These are phyloP conservation scores for Trifolium fragiferum DNA, from an alignment of 306 rosid genomes.

Conservation along the genomic window DNA sequence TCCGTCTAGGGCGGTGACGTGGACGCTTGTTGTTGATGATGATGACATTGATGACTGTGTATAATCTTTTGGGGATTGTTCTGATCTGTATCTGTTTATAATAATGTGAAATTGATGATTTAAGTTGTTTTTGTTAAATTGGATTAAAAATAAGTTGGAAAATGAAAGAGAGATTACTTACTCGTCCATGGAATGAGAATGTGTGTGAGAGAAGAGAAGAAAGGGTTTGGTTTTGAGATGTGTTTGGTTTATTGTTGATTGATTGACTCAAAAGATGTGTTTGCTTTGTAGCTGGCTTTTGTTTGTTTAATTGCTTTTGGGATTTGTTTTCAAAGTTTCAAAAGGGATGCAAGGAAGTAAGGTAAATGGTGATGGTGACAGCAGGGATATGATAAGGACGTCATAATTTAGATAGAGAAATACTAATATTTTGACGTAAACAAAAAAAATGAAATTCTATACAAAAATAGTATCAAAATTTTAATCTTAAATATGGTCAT, in stretches of 20 bases:
- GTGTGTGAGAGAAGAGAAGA: too few relatives aligned
- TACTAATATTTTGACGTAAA: too few relatives aligned
- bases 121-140: neutral
- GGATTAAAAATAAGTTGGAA: neutral
- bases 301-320: constrained; percentile 7
- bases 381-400: neutral
- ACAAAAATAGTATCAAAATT: too few relatives aligned
- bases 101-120: neutral
- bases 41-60: constrained; percentile 43
- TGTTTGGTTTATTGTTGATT: neutral
- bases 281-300: neutral
- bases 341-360: neutral
- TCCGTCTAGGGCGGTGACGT: constrained; percentile 89
- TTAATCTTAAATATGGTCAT: too few relatives aligned
- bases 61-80: constrained; percentile 53
- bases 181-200: constrained; percentile 38
- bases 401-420: too few relatives aligned
- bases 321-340: neutral
- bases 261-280: neutral
- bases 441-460: too few relatives aligned
- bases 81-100: constrained; percentile 76
- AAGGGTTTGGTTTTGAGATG: constrained; percentile 28
- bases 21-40: constrained; percentile 73
- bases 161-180: constrained; percentile 32
- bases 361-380: neutral